A percentile compares a stretch with the other conserved stretches of the same genome.
Evolutionary conservation across 306 rosid species (phyloP).

Genomic region (Lablab purpureus): DNA sequence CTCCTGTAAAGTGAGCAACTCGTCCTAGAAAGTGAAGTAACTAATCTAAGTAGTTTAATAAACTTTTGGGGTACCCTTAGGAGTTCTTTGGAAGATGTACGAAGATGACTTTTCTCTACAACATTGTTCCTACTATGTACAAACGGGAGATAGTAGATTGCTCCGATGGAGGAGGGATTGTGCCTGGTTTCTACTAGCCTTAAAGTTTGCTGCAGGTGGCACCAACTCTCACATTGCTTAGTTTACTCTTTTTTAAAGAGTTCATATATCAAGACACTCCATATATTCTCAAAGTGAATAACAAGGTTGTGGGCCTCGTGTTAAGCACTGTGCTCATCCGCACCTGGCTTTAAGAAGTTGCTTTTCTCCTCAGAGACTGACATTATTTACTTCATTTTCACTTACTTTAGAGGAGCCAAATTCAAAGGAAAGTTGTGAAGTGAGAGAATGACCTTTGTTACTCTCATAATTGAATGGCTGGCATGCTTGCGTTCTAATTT

Average conservation of each 20-base stretch:
- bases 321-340: no score
- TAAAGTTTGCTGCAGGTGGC: no score
- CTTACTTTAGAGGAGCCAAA: not conserved
- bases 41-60: not conserved
- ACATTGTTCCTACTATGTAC: not conserved
- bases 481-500: slow-evolving; percentile 35
- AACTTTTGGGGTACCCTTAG: not conserved
- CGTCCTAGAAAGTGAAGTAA: not conserved
- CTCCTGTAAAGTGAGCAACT: not conserved
- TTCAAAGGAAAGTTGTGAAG: slow-evolving; percentile 13
- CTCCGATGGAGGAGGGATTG: not conserved
- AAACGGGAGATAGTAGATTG: not conserved
- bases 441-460: not conserved
- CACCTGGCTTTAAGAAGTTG: no score
- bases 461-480: not conserved
- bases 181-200: not conserved
- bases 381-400: not conserved
- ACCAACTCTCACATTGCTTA: no score
- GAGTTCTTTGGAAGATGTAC: not conserved
- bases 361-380: not conserved
- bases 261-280: no score
- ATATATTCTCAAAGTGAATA: no score
- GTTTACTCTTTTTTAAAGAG: no score
- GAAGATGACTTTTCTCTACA: not conserved
- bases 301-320: no score